phyloP scores from a whole-genome alignment of 2,329 filamentous ascomycete species.

The Diaporthe vaccinii region DNA sequence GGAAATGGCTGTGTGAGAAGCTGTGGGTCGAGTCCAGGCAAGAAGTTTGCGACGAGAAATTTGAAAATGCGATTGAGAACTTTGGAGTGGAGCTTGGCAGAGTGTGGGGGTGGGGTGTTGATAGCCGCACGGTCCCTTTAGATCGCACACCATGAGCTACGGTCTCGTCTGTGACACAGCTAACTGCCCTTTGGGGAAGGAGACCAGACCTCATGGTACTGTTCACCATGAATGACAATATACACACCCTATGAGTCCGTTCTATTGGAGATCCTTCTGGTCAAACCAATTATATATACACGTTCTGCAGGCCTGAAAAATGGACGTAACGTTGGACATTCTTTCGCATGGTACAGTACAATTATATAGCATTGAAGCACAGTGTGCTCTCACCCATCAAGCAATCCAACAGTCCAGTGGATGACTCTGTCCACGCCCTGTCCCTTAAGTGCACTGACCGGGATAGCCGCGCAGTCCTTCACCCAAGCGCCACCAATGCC shows the following conservation, averaged over 20 bases:
- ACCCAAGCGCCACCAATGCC: conserved; percentile 70
- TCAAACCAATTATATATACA: not conserved
- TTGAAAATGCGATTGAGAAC: conserved; percentile 23
- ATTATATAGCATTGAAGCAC: not conserved
- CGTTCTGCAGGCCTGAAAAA: not conserved
- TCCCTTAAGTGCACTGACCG: conserved; percentile 89
- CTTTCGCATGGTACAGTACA: not conserved
- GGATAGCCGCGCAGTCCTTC: conserved; percentile 77
- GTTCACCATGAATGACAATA: not conserved
- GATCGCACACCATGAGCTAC: conserved; percentile 2
- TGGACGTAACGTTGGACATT: not conserved
- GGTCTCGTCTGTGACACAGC: not conserved
- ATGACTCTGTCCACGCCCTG: conserved; percentile 84
- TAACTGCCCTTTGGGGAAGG: not conserved
- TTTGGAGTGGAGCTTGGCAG: not conserved
- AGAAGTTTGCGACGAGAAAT: conserved; percentile 25
- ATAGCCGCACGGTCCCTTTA: not conserved
- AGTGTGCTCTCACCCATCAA: conserved; percentile 59
- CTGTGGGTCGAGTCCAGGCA: not conserved
- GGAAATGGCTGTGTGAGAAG: conserved; percentile 21
- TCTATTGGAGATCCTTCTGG: not conserved
- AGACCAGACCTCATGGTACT: not conserved
- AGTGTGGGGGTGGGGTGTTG: conserved; percentile 24
- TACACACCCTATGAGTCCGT: too few species aligned
- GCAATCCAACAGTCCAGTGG: conserved; percentile 77